Evolutionary conservation across 2,329 filamentous ascomycete species (phyloP).

Genomic region (Trichophyton rubrum): DNA sequence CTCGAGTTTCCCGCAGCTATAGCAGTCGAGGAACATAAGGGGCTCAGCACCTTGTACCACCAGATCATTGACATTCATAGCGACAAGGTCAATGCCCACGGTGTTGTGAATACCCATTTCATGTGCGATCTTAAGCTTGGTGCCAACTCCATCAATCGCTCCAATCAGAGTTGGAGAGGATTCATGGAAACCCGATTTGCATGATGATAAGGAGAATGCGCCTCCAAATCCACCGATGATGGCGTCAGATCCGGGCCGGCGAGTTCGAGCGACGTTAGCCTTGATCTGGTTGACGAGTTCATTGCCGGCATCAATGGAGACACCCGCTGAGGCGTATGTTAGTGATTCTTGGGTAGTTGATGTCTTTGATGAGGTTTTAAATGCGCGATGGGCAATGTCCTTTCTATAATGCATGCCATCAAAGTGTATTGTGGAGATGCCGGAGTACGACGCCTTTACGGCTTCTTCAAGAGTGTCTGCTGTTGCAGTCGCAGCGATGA

Average conservation of each 20-base stretch:
- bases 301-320: constrained; percentile 90
- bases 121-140: constrained; percentile 93
- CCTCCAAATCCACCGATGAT: constrained; percentile 94
- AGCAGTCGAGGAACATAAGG: constrained; percentile 95
- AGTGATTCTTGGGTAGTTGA: constrained; percentile 35
- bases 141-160: constrained; percentile 91
- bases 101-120: constrained; percentile 81
- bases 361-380: constrained; percentile 24
- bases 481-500: constrained; percentile 82
- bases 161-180: constrained; percentile 73
- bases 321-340: constrained; percentile 86
- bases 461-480: constrained; percentile 65
- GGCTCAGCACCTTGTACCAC: constrained; percentile 92
- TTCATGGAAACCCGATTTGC: constrained; percentile 58
- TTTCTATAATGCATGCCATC: constrained; percentile 83
- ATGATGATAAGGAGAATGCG: constrained; percentile 59
- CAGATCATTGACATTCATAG: constrained; percentile 98
- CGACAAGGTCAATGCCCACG: constrained; percentile 90
- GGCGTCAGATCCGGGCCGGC: constrained; percentile 74
- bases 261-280: constrained; percentile 71
- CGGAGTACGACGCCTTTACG: constrained; percentile 75
- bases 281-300: constrained; percentile 88
- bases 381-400: constrained; percentile 70
- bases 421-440: constrained; percentile 67
- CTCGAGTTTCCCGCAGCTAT: constrained; percentile 80